These are phyloP conservation scores for Cystofilobasidium macerans DNA, from an alignment of 768 basidiomycete species.

Conservation along the genomic window DNA sequence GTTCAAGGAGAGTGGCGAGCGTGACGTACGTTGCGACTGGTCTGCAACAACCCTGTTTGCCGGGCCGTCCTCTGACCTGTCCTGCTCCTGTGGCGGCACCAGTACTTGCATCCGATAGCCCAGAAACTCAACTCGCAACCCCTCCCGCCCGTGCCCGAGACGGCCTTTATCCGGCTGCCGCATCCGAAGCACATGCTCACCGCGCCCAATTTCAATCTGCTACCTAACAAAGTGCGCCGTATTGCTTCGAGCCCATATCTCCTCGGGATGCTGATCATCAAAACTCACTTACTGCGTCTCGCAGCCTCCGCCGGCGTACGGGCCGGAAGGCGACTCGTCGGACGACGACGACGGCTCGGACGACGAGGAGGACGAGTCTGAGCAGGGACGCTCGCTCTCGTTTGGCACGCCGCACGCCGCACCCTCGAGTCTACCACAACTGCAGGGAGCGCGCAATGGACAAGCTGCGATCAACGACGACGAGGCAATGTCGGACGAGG, in stretches of 20 bases:
- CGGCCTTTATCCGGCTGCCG: slow-evolving; percentile 40
- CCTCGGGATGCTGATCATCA: neutral
- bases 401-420: neutral
- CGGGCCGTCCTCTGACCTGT: neutral
- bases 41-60: neutral
- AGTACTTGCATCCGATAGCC: slow-evolving; percentile 41
- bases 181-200: slow-evolving; percentile 39
- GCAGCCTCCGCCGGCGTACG: slow-evolving; percentile 17
- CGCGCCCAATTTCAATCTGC: slow-evolving; percentile 40
- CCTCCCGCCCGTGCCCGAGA: slow-evolving; percentile 40
- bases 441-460: neutral
- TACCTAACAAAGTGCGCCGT: slow-evolving; percentile 32
- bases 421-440: neutral
- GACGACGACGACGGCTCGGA: neutral
- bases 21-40: slow-evolving; percentile 38
- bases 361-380: slow-evolving; percentile 4
- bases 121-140: slow-evolving; percentile 40
- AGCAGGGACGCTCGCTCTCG: neutral
- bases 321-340: neutral
- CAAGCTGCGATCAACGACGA: slow-evolving; percentile 7
- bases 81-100: slow-evolving; percentile 32
- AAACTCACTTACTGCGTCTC: neutral
- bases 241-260: neutral
- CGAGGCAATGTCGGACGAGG: slow-evolving; percentile 25
- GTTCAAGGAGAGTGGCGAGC: slow-evolving; percentile 38